Evolutionary conservation across 495 filamentous ascomycete species (phyloP).

Genomic region (Trichoderma parareesei): DNA sequence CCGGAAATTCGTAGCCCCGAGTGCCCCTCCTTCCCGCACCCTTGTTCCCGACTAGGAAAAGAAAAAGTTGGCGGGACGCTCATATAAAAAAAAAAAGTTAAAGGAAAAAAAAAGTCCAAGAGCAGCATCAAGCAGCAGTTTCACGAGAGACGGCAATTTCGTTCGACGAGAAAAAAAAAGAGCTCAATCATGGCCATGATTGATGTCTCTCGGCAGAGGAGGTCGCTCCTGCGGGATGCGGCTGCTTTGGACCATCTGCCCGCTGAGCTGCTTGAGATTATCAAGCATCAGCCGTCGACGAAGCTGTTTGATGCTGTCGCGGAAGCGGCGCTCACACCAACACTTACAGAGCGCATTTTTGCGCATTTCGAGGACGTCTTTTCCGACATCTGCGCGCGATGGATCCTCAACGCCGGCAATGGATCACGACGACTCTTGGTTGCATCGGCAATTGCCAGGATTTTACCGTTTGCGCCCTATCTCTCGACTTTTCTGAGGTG

Average conservation of each 20-base stretch:
- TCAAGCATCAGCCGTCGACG: conserved; percentile 52
- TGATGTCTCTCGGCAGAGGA: conserved; percentile 34
- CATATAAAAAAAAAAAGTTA: conserved; percentile 6
- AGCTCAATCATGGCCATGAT: conserved; percentile 32
- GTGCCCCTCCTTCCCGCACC: background rate
- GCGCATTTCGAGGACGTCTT: conserved; percentile 60
- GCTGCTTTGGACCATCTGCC: conserved; percentile 48
- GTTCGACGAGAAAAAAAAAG: conserved; percentile 13
- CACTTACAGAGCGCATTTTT: conserved; percentile 60
- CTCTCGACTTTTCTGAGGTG: conserved; percentile 48
- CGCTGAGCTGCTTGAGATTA: conserved; percentile 53
- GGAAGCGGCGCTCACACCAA: conserved; percentile 54
- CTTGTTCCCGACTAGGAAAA: conserved; percentile 17
- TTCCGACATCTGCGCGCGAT: conserved; percentile 71
- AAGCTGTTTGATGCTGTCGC: conserved; percentile 65
- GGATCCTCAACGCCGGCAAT: conserved; percentile 42
- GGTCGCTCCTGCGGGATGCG: conserved; percentile 29
- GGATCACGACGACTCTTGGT: conserved; percentile 38
- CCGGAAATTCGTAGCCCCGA: conserved; percentile 10
- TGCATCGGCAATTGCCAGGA: conserved; percentile 66
- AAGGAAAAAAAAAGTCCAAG: background rate
- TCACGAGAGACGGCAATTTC: conserved; percentile 13
- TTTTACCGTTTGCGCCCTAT: conserved; percentile 71
- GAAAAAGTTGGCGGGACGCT: conserved; percentile 24
- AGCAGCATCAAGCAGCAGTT: background rate